phyloP scores from a whole-genome alignment of 306 rosid genomes.

The Trifolium dubium region DNA sequence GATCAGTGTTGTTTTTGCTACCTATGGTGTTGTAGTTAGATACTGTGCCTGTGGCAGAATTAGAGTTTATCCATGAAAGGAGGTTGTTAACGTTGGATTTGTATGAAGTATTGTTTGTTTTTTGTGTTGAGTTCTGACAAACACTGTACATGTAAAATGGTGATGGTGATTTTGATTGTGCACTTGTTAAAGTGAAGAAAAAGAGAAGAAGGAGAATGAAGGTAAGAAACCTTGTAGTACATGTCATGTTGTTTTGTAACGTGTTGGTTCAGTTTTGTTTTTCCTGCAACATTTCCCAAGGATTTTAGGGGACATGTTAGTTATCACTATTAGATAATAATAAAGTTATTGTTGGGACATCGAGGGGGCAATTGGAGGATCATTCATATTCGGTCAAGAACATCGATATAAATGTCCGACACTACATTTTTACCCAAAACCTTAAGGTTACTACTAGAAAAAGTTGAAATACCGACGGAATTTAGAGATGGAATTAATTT shows the following conservation, averaged over 20 bases:
- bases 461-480: no score
- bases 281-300: neutral
- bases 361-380: no score
- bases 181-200: neutral
- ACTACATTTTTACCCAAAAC: no score
- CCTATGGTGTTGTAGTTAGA: constrained; percentile 19
- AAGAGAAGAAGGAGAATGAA: neutral
- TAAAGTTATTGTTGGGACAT: no score
- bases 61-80: constrained; percentile 5
- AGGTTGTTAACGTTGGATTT: constrained; percentile 22
- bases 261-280: neutral
- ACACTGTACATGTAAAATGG: neutral
- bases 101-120: neutral
- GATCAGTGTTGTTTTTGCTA: neutral
- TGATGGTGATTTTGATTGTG: constrained; percentile 31
- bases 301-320: neutral
- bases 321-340: no score
- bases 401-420: no score
- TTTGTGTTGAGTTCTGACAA: constrained; percentile 22
- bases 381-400: no score
- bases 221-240: neutral
- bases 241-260: neutral
- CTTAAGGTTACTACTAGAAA: no score
- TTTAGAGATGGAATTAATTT: no score
- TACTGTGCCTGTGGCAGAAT: constrained; percentile 1